A percentile compares a stretch with the other conserved stretches of the same genome.
These are phyloP conservation scores for Acacia melanoxylon DNA, from an alignment of 306 rosid species.

Conservation along the genomic window DNA sequence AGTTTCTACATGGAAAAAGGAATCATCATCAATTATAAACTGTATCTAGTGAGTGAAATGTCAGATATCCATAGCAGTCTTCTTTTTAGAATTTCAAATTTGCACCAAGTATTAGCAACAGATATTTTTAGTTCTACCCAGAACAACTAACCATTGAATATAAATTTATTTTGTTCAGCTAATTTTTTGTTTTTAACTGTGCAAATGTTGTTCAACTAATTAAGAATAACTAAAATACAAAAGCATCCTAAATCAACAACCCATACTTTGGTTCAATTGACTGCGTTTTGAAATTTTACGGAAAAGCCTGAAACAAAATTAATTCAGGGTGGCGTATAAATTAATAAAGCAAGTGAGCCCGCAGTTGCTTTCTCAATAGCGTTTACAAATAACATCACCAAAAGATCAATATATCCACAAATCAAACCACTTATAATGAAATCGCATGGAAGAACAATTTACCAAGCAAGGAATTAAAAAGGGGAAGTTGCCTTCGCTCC, in stretches of 20 bases:
- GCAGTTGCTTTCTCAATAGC: conserved; percentile 13
- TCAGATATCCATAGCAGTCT: conserved; percentile 11
- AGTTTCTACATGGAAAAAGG: not conserved
- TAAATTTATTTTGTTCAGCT: not conserved
- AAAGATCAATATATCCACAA: not conserved
- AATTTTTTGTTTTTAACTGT: not conserved
- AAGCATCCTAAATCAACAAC: not conserved
- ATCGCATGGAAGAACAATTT: not conserved
- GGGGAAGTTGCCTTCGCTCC: conserved; percentile 57
- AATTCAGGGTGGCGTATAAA: not conserved
- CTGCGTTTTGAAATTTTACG: not conserved
- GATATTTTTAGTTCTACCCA: conserved; percentile 11
- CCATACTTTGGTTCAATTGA: not conserved
- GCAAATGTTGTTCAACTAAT: not conserved
- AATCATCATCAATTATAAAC: not conserved
- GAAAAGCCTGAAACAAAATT: not conserved
- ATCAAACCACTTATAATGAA: not conserved
- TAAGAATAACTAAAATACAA: conserved; percentile 1
- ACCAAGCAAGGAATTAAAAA: not conserved
- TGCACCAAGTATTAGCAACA: conserved; percentile 11
- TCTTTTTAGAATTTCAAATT: not conserved
- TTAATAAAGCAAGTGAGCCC: not conserved
- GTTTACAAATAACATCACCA: not conserved
- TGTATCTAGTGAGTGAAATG: not conserved
- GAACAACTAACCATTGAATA: conserved; percentile 14